Evolutionary conservation across 2,329 filamentous ascomycete genomes (phyloP).

Genomic region (Alternaria gansuensis): DNA sequence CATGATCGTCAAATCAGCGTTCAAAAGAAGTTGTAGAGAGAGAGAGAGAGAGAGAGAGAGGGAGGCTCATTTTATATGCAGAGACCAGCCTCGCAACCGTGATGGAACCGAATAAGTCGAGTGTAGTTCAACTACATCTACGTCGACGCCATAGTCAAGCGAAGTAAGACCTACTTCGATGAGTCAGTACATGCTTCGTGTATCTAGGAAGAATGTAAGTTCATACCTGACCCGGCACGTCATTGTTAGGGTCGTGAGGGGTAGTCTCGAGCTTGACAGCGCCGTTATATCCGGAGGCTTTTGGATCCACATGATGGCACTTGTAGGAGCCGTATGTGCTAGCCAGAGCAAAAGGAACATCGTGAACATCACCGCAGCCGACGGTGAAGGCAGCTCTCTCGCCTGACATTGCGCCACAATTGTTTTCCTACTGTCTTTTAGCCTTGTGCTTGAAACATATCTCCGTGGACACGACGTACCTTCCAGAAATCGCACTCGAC

Average conservation of each 20-base stretch:
- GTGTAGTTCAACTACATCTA: neutral
- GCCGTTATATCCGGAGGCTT: neutral
- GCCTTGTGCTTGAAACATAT: neutral
- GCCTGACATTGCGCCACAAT: neutral
- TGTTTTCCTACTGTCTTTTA: neutral
- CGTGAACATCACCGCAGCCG: slow-evolving; percentile 9
- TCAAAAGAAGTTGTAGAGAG: neutral
- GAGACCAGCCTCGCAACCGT: neutral
- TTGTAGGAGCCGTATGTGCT: slow-evolving; percentile 5
- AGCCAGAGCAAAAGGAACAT: neutral
- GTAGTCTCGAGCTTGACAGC: slow-evolving; percentile 1
- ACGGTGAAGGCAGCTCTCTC: slow-evolving; percentile 5
- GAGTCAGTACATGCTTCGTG: neutral
- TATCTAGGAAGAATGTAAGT: neutral
- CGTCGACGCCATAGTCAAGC: neutral
- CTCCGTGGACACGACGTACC: neutral
- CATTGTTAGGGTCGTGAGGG: slow-evolving; percentile 5
- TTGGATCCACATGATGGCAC: neutral
- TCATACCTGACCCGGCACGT: neutral
- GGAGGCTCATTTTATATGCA: neutral
- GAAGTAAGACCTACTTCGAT: neutral
- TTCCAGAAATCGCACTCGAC: slow-evolving; percentile 24
- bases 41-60: neutral
- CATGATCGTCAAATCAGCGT: neutral
- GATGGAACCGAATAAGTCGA: neutral